A percentile compares a stretch with the other conserved stretches of the same genome.
phyloP scores from a whole-genome alignment of 257 asterid species.

The Cynanchum wilfordii region DNA sequence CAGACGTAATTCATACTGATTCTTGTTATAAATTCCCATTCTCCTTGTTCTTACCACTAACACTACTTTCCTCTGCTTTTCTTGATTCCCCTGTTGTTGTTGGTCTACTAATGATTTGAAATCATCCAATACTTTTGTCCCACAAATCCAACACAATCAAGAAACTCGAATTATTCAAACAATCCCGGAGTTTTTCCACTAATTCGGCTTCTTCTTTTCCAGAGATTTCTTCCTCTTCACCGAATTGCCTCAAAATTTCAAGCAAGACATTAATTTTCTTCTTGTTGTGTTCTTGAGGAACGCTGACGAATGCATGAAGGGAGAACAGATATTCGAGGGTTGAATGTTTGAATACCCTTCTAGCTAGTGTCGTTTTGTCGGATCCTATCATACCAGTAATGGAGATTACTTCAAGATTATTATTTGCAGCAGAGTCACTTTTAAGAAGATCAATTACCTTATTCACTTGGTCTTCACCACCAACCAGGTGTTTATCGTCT shows the following conservation, averaged over 20 bases:
- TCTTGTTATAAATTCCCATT: neutral
- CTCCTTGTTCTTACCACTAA: conserved; percentile 9
- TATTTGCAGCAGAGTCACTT: neutral
- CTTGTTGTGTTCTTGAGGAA: conserved; percentile 12
- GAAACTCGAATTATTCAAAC: neutral
- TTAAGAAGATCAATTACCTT: conserved; percentile 10
- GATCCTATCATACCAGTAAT: conserved; percentile 21
- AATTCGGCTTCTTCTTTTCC: neutral
- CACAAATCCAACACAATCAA: conserved; percentile 18
- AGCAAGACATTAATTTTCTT: conserved; percentile 16
- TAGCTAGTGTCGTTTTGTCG: conserved; percentile 30
- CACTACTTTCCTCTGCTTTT: neutral
- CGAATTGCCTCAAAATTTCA: neutral
- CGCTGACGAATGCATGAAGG: conserved; percentile 18
- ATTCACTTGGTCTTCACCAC: conserved; percentile 10
- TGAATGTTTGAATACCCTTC: conserved; percentile 15
- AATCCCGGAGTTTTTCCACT: neutral
- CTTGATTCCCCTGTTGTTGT: neutral
- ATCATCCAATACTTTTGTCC: neutral
- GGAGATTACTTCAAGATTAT: conserved; percentile 14
- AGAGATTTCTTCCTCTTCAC: neutral
- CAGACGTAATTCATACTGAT: neutral
- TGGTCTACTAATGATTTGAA: neutral
- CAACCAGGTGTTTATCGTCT: conserved; percentile 13
- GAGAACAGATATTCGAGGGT: conserved; percentile 13